phyloP scores from a whole-genome alignment of 495 filamentous ascomycete genomes.

The Aspergillus sclerotioniger region DNA sequence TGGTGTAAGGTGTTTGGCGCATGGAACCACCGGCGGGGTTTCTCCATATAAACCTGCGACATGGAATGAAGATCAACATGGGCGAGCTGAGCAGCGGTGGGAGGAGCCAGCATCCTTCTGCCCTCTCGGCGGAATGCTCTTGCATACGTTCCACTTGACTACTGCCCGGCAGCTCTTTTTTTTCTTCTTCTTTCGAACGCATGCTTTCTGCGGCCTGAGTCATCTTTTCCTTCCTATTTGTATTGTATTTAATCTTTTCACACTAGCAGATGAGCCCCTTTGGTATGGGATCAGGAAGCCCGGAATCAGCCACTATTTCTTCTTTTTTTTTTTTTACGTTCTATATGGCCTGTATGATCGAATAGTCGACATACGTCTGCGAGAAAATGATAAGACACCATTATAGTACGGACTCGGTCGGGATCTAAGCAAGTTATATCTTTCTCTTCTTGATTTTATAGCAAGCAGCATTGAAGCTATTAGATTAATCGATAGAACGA shows the following conservation, averaged over 20 bases:
- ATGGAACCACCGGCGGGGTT: slow-evolving; percentile 21
- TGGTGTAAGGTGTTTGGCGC: slow-evolving; percentile 29
- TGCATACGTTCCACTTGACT: slow-evolving; percentile 12
- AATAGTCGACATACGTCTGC: neutral
- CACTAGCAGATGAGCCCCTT: slow-evolving; percentile 8
- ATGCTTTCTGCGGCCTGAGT: neutral
- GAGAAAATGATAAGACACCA: neutral
- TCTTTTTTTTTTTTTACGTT: slow-evolving; percentile 1
- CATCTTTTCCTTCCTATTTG: slow-evolving; percentile 17
- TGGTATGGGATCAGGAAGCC: slow-evolving; percentile 6
- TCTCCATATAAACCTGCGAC: slow-evolving; percentile 18
- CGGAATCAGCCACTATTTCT: neutral
- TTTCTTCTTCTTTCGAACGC: slow-evolving; percentile 4
- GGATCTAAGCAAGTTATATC: neutral
- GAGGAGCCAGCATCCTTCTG: slow-evolving; percentile 12
- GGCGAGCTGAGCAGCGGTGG: slow-evolving; percentile 12
- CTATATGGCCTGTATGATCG: slow-evolving; percentile 7
- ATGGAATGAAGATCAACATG: slow-evolving; percentile 20
- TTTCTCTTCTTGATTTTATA: neutral
- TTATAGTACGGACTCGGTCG: neutral
- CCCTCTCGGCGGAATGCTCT: slow-evolving; percentile 9
- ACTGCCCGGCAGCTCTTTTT: slow-evolving; percentile 4
- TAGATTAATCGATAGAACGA: neutral
- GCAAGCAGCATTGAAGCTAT: neutral
- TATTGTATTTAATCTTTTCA: slow-evolving; percentile 24